Conservation (phyloP, 441 rosid genomes). For the Manihot esculenta region DNA sequence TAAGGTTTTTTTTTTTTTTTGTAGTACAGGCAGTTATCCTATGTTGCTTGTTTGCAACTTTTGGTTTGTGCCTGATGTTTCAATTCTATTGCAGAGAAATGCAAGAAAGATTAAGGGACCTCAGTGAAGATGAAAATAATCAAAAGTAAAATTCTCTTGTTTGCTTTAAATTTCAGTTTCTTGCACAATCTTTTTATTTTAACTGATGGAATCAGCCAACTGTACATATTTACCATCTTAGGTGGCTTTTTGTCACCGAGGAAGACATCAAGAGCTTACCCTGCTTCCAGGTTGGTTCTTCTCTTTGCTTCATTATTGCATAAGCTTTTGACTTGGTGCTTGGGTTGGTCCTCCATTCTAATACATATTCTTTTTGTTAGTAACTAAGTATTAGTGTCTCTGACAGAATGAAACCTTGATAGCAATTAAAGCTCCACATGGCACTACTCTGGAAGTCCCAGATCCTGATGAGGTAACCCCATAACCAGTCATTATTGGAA, state of each 20-base stretch:
- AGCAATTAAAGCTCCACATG: slow-evolving; percentile 99
- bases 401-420: slow-evolving; percentile 86
- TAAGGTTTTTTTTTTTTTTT: slow-evolving; percentile 48
- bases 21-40: slow-evolving; percentile 21
- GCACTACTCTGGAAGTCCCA: slow-evolving; percentile 97
- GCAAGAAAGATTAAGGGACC: slow-evolving; percentile 83
- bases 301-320: slow-evolving; percentile 4
- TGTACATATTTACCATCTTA: slow-evolving; percentile 33
- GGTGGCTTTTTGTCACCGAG: slow-evolving; percentile 96
- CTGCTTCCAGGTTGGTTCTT: slow-evolving; percentile 73
- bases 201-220: slow-evolving; percentile 16
- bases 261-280: slow-evolving; percentile 93
- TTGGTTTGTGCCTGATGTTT: slow-evolving; percentile 30
- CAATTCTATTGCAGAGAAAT: slow-evolving; percentile 61
- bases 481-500: slow-evolving; percentile 20
- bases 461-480: slow-evolving; percentile 95
- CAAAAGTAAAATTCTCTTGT: slow-evolving; percentile 55
- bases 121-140: slow-evolving; percentile 86
- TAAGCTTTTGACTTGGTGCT: slow-evolving; percentile 17
- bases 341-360: slow-evolving; percentile 3
- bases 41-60: slow-evolving; percentile 11
- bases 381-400: slow-evolving; percentile 21
- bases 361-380: neutral
- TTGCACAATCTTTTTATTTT: slow-evolving; percentile 7
- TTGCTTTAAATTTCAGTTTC: neutral